Conservation (phyloP, 441 rosid genomes). For the Croton setiger region DNA sequence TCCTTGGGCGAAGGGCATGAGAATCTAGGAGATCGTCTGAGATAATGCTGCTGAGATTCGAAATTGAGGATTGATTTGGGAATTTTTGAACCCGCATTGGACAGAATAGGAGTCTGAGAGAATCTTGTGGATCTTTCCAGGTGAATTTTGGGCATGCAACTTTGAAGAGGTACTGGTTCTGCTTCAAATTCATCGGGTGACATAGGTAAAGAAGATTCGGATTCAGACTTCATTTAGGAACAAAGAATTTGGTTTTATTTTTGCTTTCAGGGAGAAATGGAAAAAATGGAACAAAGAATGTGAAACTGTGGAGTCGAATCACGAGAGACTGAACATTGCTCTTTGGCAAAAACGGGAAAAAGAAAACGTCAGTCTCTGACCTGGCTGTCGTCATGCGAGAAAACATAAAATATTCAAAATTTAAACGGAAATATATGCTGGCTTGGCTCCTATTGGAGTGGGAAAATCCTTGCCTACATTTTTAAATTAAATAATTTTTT, state of each 20-base stretch:
- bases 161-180: neutral
- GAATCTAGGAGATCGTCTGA: neutral
- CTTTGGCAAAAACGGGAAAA: no score
- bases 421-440: no score
- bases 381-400: no score
- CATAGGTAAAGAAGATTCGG: neutral
- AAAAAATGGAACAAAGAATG: no score
- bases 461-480: no score
- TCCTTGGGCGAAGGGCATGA: neutral
- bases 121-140: constrained; percentile 13
- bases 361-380: no score
- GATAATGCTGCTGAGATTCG: neutral
- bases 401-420: no score
- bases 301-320: no score
- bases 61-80: neutral
- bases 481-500: no score
- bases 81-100: constrained; percentile 11
- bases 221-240: neutral
- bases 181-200: neutral
- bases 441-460: no score
- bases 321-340: no score
- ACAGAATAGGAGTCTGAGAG: neutral
- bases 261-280: no score
- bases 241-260: neutral
- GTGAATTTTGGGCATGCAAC: neutral